phyloP scores from a whole-genome alignment of 306 rosid species.

The Ormosia emarginata region DNA sequence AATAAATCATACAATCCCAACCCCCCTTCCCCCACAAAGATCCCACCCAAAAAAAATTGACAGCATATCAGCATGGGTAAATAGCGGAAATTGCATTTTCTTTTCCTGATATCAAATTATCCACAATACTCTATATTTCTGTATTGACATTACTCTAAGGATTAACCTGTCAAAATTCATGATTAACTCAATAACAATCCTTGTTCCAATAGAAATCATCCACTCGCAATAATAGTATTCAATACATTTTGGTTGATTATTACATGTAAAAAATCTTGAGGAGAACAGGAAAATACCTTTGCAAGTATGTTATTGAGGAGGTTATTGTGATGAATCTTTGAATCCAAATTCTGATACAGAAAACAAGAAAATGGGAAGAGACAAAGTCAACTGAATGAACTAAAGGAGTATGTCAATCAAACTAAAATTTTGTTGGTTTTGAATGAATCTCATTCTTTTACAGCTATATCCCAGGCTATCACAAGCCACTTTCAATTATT shows the following conservation, averaged over 20 bases:
- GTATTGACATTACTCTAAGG: neutral
- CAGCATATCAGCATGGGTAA: neutral
- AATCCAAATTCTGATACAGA: conserved; percentile 68
- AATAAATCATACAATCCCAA: neutral
- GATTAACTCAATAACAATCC: neutral
- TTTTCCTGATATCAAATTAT: neutral
- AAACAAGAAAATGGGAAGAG: neutral
- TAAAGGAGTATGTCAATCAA: conserved; percentile 15
- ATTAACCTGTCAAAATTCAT: neutral
- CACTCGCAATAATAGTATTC: neutral
- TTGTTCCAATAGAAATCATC: neutral
- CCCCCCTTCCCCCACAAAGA: neutral
- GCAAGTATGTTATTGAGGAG: conserved; percentile 88
- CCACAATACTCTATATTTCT: neutral
- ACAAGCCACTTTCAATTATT: neutral
- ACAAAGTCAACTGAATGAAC: neutral
- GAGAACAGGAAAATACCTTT: conserved; percentile 51
- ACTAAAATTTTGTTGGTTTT: neutral
- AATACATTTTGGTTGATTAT: neutral
- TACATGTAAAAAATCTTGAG: neutral
- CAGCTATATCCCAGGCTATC: neutral
- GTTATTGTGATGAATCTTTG: conserved; percentile 96
- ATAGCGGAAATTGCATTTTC: neutral
- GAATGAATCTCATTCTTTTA: neutral
- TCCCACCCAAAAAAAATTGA: neutral